Evolutionary conservation across 345 rosid species (phyloP), one percentile per base, ranked within the genome.

Genomic region (Gossypium anomalum): DNA sequence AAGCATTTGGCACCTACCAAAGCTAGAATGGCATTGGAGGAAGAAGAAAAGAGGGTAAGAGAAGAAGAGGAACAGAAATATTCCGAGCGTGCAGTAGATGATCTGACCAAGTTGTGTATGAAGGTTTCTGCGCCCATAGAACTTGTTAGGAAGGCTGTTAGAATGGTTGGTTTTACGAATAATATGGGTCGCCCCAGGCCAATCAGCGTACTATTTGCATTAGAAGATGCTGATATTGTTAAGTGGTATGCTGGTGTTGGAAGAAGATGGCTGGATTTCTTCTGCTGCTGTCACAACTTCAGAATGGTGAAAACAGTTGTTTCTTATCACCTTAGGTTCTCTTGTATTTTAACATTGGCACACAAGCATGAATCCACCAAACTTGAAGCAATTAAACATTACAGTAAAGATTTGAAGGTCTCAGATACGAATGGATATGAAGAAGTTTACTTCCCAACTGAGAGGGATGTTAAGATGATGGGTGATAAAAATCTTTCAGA

Each of bases 201-300:
- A 51, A 86, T 94, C 73, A 78, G 75, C 76, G 80, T 86, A 63
- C 97, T 92, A 12, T 22, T 83, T 64, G 86, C 83, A 71, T 83
- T 94, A 8, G 97, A 94, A 73, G 98, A 94, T 81, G 82, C 90
- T 14, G 95, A 91, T 81, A 94, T 92, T 67, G 80, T 94, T 81
- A 94, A 89, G 80, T 94, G 98, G 98, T 92, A 91, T 80, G 89
- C 97, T 4, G 98, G 98, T 63, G 79, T 94, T 47, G 98, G 97
- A 61, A 82, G 88, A 79, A 88, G 84, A 82, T 94, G 98, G 98
- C 97, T 94, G 47, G 92, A 92, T 56, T 91, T 85, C 85, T 94
- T 90, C 84, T 90, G 97, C 61, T 92, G 95, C 78, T 92, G 97
- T 85, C 97, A 94, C 83, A 94, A 92, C 83, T 88, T 82, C 76